A percentile compares a stretch with the other conserved stretches of the same genome.
Evolutionary conservation across 106 monocot species (phyloP).

Genomic region (Narthecium ossifragum): DNA sequence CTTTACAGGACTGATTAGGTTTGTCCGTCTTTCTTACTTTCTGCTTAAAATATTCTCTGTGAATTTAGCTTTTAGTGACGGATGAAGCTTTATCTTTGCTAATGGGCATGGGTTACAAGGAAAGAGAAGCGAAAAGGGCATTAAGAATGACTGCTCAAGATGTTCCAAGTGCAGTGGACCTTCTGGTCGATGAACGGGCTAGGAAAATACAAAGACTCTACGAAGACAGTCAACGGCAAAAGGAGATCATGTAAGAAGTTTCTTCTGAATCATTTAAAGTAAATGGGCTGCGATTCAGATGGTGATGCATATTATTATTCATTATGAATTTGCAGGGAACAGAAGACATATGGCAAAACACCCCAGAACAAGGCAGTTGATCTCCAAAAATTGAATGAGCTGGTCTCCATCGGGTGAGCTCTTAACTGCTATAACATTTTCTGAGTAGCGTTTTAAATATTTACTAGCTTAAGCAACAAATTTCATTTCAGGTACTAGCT

Average conservation of each 20-base stretch:
- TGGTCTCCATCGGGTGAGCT: constrained; percentile 77
- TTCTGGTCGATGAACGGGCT: constrained; percentile 71
- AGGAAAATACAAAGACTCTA: constrained; percentile 43
- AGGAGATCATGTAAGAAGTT: constrained; percentile 55
- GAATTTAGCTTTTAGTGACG: constrained; percentile 73
- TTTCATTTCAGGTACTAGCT: too few relatives aligned
- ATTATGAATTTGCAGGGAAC: constrained; percentile 61
- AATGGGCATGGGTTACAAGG: constrained; percentile 87
- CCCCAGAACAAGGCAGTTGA: constrained; percentile 64
- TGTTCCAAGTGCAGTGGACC: constrained; percentile 69
- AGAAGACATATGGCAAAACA: constrained; percentile 75
- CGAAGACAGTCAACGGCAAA: constrained; percentile 41
- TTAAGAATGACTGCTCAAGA: constrained; percentile 81
- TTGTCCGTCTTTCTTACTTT: too few relatives aligned
- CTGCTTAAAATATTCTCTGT: too few relatives aligned
- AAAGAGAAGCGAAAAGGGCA: constrained; percentile 69
- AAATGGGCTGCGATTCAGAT: too few relatives aligned
- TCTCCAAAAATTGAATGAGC: constrained; percentile 56
- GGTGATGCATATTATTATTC: too few relatives aligned
- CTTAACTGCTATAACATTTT: too few relatives aligned
- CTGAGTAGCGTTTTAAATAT: too few relatives aligned
- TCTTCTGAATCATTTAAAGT: neutral
- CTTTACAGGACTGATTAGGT: too few relatives aligned
- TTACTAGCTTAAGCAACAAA: too few relatives aligned
- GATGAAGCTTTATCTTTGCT: constrained; percentile 82